Evolutionary conservation across 2,329 filamentous ascomycete species (phyloP).

Genomic region (Tolypocladium inflatum): DNA sequence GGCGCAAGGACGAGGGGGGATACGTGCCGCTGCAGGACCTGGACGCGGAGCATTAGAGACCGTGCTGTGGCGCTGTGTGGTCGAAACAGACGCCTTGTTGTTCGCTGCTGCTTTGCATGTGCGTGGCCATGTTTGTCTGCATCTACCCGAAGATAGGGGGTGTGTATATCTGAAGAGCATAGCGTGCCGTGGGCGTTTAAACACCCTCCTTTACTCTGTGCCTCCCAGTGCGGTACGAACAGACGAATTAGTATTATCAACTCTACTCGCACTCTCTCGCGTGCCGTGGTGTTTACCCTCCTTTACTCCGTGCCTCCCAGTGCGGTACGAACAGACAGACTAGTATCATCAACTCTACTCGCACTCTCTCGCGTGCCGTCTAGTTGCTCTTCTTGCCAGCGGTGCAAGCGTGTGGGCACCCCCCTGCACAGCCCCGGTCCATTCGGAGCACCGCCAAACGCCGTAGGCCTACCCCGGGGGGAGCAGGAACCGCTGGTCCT

Average conservation of each 20-base stretch:
- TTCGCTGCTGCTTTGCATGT: not conserved
- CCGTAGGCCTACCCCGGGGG: not conserved
- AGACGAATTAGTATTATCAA: too few relatives aligned
- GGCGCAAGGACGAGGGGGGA: slow-evolving; percentile 38
- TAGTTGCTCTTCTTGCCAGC: too few relatives aligned
- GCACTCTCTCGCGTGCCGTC: too few relatives aligned
- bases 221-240: not conserved
- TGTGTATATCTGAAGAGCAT: not conserved
- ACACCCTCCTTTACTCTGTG: too few relatives aligned
- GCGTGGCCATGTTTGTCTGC: not conserved
- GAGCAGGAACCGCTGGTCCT: not conserved
- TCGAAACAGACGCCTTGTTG: not conserved
- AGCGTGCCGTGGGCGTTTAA: not conserved
- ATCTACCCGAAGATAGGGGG: not conserved
- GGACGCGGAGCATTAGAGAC: slow-evolving; percentile 21
- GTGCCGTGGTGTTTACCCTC: too few relatives aligned
- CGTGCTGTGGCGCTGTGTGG: not conserved
- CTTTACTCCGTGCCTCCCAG: too few relatives aligned
- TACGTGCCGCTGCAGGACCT: slow-evolving; percentile 51
- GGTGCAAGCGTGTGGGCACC: not conserved
- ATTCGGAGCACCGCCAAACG: not conserved
- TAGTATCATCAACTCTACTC: too few relatives aligned
- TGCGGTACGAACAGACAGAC: too few relatives aligned
- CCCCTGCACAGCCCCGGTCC: not conserved
- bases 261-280: too few relatives aligned